These are phyloP conservation scores for Amaranthus tricolor DNA, from an alignment of 179 eudicot genomes.

Conservation along the genomic window DNA sequence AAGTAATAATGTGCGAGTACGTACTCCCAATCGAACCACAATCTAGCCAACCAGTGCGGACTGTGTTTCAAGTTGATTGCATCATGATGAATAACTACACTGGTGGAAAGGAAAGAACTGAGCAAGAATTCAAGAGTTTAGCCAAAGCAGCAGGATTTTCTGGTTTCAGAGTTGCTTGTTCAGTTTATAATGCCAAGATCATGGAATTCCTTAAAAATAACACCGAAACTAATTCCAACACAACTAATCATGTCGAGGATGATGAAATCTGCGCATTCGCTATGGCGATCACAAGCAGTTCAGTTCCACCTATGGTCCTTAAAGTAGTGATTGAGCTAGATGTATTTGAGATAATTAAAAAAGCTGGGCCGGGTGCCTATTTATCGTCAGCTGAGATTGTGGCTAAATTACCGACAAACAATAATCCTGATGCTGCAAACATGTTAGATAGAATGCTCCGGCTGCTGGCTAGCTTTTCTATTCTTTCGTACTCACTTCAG, in stretches of 20 bases:
- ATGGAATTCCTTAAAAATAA: conserved; percentile 36
- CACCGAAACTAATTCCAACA: no score
- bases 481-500: conserved; percentile 6
- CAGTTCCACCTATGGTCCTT: not conserved
- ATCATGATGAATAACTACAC: conserved; percentile 24
- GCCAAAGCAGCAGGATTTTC: conserved; percentile 42
- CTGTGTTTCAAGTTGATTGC: conserved; percentile 18
- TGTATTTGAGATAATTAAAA: conserved; percentile 19
- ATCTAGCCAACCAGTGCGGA: conserved; percentile 5
- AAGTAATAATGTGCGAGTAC: conserved; percentile 41
- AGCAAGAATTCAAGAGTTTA: conserved; percentile 30
- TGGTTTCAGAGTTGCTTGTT: conserved; percentile 9
- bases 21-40: conserved; percentile 28
- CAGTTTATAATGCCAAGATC: conserved; percentile 20
- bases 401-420: conserved; percentile 8
- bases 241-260: no score
- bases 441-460: not conserved
- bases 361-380: conserved; percentile 11
- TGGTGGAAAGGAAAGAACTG: conserved; percentile 48
- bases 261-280: no score
- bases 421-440: conserved; percentile 1
- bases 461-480: conserved; percentile 20
- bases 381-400: conserved; percentile 17
- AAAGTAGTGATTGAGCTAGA: conserved; percentile 16
- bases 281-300: no score